Evolutionary conservation across 2,329 filamentous ascomycete genomes (phyloP).

Genomic region (Parascedosporium putredinis): DNA sequence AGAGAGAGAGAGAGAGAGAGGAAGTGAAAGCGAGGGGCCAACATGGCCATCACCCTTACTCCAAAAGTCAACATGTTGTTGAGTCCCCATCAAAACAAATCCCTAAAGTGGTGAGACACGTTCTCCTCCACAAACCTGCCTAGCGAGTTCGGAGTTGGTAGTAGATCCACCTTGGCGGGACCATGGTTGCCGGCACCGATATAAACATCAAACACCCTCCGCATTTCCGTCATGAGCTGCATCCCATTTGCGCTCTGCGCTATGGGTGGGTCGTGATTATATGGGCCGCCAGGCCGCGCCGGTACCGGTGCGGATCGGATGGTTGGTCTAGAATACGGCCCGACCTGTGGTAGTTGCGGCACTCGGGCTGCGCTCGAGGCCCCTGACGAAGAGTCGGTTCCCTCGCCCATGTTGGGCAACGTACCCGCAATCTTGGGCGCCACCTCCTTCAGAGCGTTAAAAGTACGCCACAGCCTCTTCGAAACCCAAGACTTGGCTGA

Average conservation of each 20-base stretch:
- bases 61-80: background rate
- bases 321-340: conserved; percentile 4
- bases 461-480: conserved; percentile 63
- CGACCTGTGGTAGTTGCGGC: background rate
- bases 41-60: no score
- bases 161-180: conserved; percentile 15
- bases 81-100: conserved; percentile 22
- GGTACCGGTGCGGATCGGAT: conserved; percentile 1
- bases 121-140: conserved; percentile 20
- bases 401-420: background rate
- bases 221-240: conserved; percentile 44
- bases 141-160: conserved; percentile 14
- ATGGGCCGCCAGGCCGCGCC: conserved; percentile 12
- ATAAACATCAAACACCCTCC: conserved; percentile 31
- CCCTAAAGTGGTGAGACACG: conserved; percentile 25
- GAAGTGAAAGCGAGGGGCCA: no score
- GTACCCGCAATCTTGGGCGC: conserved; percentile 36
- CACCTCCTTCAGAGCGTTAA: conserved; percentile 60
- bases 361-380: background rate
- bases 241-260: conserved; percentile 29
- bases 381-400: conserved; percentile 4
- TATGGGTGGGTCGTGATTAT: conserved; percentile 7
- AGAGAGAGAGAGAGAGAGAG: no score
- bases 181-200: conserved; percentile 17
- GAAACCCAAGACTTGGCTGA: conserved; percentile 62